A percentile compares a stretch with the other conserved stretches of the same genome.
Conservation (phyloP, 441 rosid species). For the Rhodomyrtus psidioides region DNA sequence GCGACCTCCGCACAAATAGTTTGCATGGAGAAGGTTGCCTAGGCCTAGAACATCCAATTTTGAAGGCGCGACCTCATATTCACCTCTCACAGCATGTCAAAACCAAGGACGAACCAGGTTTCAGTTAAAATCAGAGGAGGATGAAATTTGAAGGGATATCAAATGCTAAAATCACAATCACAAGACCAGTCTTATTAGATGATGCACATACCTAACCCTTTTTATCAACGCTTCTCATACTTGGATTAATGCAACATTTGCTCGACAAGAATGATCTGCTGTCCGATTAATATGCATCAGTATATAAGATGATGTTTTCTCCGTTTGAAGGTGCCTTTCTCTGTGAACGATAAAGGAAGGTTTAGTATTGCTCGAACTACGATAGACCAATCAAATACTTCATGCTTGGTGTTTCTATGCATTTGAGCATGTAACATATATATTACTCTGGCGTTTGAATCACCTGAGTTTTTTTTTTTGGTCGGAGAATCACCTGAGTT, state of each 20-base stretch:
- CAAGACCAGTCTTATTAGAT: not conserved
- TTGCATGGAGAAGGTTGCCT: not conserved
- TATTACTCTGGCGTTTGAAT: not conserved
- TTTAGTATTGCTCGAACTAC: not conserved
- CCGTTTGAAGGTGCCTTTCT: not conserved
- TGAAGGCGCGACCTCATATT: not conserved
- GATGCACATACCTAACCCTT: not conserved
- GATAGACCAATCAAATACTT: not conserved
- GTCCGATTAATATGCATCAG: not conserved
- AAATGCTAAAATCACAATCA: not conserved
- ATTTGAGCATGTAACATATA: not conserved
- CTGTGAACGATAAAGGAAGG: not conserved
- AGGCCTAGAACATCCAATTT: not conserved
- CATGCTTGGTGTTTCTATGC: not conserved
- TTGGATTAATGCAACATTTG: not conserved
- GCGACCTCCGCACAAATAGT: not conserved
- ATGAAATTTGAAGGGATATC: not conserved
- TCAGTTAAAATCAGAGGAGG: not conserved
- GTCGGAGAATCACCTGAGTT: too few relatives aligned
- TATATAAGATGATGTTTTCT: not conserved
- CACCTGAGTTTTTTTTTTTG: too few relatives aligned
- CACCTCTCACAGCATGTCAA: not conserved
- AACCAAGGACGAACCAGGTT: not conserved
- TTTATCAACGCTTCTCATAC: not conserved
- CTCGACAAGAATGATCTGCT: not conserved